A percentile compares a stretch with the other conserved stretches of the same genome.
Conservation (phyloP, 306 rosid species). For the Cucurbita ficifolia region DNA sequence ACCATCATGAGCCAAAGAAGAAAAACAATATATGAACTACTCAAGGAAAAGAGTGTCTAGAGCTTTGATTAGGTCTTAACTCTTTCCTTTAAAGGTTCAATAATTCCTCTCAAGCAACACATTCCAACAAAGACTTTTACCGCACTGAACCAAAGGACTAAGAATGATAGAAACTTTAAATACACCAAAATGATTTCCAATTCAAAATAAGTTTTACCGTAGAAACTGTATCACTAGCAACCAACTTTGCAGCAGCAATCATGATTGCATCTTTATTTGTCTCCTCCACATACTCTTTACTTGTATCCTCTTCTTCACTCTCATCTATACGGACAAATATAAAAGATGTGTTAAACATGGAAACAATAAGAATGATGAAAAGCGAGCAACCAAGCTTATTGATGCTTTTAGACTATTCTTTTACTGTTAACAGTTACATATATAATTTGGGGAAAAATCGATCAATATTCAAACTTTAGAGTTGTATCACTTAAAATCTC, state of each 20-base stretch:
- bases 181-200: not conserved
- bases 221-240: slow-evolving; percentile 40
- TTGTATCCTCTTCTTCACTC: slow-evolving; percentile 63
- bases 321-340: slow-evolving; percentile 37
- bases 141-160: not conserved
- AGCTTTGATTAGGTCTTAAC: not conserved
- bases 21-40: not conserved
- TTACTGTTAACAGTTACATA: not conserved
- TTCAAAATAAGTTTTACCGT: slow-evolving; percentile 34
- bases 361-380: not conserved
- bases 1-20: not conserved
- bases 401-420: not conserved
- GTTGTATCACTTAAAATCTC: not conserved
- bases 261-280: slow-evolving; percentile 59
- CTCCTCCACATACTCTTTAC: slow-evolving; percentile 68
- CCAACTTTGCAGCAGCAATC: slow-evolving; percentile 68
- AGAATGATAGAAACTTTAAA: not conserved
- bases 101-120: not conserved
- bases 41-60: not conserved
- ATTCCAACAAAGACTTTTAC: not conserved
- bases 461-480: not conserved
- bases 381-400: not conserved
- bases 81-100: not conserved
- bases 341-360: slow-evolving; percentile 7
- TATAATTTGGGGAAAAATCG: not conserved